phyloP scores from a whole-genome alignment of 2,329 filamentous ascomycete genomes.

The Aureobasidium sp. region DNA sequence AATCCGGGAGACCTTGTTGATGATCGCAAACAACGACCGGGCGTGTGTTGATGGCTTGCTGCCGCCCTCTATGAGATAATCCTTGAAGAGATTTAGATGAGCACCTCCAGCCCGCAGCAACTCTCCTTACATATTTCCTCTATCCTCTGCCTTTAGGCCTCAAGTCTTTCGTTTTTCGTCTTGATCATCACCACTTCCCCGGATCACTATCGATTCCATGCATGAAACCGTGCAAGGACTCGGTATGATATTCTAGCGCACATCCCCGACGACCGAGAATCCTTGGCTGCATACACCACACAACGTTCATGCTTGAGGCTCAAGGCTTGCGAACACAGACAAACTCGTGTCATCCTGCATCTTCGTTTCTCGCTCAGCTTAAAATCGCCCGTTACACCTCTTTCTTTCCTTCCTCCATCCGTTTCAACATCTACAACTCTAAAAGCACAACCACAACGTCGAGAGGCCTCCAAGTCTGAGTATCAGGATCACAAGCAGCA shows the following conservation, averaged over 20 bases:
- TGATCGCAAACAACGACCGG: constrained; percentile 10
- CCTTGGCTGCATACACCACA: constrained; percentile 10
- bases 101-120: not conserved
- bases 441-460: not conserved
- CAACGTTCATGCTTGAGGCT: constrained; percentile 10
- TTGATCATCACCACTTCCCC: not conserved
- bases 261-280: constrained; percentile 8
- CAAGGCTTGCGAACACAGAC: not conserved
- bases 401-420: not conserved
- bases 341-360: constrained; percentile 9
- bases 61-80: constrained; percentile 1
- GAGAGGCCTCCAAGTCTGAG: not conserved
- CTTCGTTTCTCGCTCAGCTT: constrained; percentile 3
- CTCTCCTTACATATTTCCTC: constrained; percentile 7
- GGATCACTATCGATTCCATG: constrained; percentile 10
- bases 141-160: constrained; percentile 4
- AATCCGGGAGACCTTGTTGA: constrained; percentile 10
- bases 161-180: not conserved
- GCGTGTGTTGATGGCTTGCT: constrained; percentile 3
- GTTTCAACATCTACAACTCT: not conserved
- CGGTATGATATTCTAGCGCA: constrained; percentile 10
- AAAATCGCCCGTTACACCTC: constrained; percentile 6
- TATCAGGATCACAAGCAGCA: not conserved
- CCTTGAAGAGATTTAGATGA: constrained; percentile 5
- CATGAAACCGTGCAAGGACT: constrained; percentile 9